Evolutionary conservation across 805 yeast species (phyloP).

Genomic region (Nakazawaea holstii): DNA sequence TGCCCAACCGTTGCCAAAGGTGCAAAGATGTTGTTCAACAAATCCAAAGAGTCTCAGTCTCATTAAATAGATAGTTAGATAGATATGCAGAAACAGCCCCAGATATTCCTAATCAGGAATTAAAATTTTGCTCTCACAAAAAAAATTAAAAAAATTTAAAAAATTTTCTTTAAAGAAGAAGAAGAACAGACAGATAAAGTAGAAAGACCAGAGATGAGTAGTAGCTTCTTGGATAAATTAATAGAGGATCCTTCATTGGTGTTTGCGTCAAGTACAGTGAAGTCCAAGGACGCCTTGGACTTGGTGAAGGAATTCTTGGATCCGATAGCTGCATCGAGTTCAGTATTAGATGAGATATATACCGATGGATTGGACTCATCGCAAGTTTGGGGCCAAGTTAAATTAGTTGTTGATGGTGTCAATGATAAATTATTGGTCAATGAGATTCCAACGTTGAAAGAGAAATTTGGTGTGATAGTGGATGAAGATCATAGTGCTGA

Average conservation of each 20-base stretch:
- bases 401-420: constrained; percentile 75
- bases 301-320: constrained; percentile 49
- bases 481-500: constrained; percentile 22
- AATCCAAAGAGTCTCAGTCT: constrained; percentile 21
- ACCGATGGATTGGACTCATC: constrained; percentile 84
- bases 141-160: constrained; percentile 1
- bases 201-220: constrained; percentile 8
- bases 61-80: neutral
- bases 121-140: neutral
- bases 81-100: neutral
- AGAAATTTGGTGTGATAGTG: constrained; percentile 22
- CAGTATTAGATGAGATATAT: constrained; percentile 76
- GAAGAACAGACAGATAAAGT: neutral
- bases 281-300: constrained; percentile 18
- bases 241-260: constrained; percentile 16
- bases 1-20: constrained; percentile 78
- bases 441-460: constrained; percentile 47
- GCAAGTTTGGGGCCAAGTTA: constrained; percentile 92
- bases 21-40: constrained; percentile 35
- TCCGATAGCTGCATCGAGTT: constrained; percentile 38
- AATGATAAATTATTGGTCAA: constrained; percentile 57
- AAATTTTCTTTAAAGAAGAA: neutral
- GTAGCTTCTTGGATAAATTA: constrained; percentile 14
- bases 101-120: neutral
- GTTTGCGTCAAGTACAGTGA: constrained; percentile 11